Evolutionary conservation across 148 eudicot genomes (phyloP), one percentile per base, ranked within the genome.

Genomic region (Chenopodium berlandieri): DNA sequence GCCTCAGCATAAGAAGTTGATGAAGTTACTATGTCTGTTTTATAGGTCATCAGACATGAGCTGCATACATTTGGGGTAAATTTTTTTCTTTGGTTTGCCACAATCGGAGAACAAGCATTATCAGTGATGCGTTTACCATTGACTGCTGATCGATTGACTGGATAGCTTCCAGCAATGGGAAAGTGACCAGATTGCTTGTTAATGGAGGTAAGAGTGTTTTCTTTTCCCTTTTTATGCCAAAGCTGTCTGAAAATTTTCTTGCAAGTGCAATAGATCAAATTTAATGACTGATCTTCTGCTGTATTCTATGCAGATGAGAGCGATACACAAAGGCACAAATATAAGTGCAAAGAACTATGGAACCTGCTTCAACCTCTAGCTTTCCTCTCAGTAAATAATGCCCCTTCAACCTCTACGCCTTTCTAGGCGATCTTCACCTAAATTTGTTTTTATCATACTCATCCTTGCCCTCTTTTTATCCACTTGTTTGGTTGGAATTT

Each of bases 371-470:
- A 74, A n/a, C 32, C 77, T 25, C 25, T 69, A 72, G 82, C 80
- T 70, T 30, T 83, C 47, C n/a, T 74, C 86, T 44, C 40, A 71
- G 40, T 75, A 78, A 76, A 89, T 71, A 78, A 90, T 92, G 97
- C 91, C 85, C 84, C 86, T 83, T 83, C 85, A 90, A 82, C 82
- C 85, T 70, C 79, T 62, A 27, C 89, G 89, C 76, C 84, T 81
- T 78, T 66, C 86, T 23, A 87, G 92, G 80, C 88, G 89, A 58
- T 47, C 82, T 25, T 83, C 83, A 30, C 81, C 83, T 30, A 92
- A 87, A 71, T 82, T 80, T 82, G 40, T 88, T 79, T 87, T 82
- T 63, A 71, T 92, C 62, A 31, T 88, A 48, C 80, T 88, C 32
- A 60, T 93, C 69, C 72, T 90, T 40, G 44, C 44, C 44, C 44